Percentiles rank a stretch among this genome's conserved stretches.
Evolutionary conservation across 345 rosid genomes (phyloP).

Genomic region (Linum lewisii): DNA sequence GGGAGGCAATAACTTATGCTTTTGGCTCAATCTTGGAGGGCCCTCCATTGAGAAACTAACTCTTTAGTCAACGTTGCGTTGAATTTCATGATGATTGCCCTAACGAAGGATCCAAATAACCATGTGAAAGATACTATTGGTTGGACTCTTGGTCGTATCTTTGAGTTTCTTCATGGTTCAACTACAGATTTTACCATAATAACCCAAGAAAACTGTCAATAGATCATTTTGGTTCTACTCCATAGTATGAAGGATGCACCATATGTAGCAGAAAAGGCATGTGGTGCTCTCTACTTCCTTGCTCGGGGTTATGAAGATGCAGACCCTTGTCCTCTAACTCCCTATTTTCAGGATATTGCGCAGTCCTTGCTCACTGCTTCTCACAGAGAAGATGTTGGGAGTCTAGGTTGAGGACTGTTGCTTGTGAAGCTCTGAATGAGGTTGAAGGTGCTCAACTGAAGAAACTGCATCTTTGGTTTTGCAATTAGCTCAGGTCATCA

Average conservation of each 20-base stretch:
- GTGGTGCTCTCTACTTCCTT: constrained; percentile 90
- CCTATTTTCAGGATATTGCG: constrained; percentile 55
- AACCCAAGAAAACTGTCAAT: constrained; percentile 55
- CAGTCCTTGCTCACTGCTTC: constrained; percentile 54
- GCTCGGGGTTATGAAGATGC: constrained; percentile 88
- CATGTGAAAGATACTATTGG: constrained; percentile 96
- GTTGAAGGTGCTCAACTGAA: constrained; percentile 64
- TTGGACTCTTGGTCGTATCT: constrained; percentile 85
- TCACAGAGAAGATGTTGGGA: constrained; percentile 63
- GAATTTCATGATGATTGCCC: constrained; percentile 62
- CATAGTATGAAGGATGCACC: constrained; percentile 74
- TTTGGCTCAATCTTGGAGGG: constrained; percentile 96
- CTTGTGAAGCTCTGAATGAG: constrained; percentile 88
- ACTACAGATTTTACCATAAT: constrained; percentile 59
- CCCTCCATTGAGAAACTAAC: constrained; percentile 65
- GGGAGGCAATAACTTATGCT: constrained; percentile 93
- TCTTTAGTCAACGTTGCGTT: constrained; percentile 67
- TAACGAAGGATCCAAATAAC: constrained; percentile 67
- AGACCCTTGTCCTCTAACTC: constrained; percentile 63
- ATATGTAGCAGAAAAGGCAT: constrained; percentile 81
- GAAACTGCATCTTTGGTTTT: constrained; percentile 56
- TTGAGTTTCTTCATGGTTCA: constrained; percentile 81
- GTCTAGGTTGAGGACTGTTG: constrained; percentile 70
- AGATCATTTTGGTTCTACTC: constrained; percentile 47
- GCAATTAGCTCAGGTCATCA: constrained; percentile 72